Percentiles rank a stretch among this genome's conserved stretches.
Conservation (phyloP, 2,329 filamentous ascomycete genomes). For the Ascochyta fabae region DNA sequence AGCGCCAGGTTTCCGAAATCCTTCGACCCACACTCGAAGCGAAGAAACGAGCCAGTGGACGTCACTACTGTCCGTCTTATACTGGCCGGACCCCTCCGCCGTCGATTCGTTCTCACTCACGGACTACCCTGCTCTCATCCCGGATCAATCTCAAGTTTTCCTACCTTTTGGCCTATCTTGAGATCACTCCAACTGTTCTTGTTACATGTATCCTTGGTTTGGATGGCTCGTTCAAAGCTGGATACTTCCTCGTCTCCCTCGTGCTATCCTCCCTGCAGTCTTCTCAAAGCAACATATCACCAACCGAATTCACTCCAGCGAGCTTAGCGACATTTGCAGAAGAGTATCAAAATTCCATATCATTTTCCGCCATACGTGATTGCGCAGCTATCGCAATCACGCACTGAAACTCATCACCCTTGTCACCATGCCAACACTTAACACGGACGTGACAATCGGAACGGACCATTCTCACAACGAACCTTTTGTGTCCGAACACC, state of each 20-base stretch:
- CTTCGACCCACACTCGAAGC: conserved; percentile 18
- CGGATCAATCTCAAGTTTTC: background rate
- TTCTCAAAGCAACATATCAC: conserved; percentile 38
- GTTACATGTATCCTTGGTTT: conserved; percentile 21
- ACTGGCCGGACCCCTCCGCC: conserved; percentile 7
- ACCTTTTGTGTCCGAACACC: conserved; percentile 25
- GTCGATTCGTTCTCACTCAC: background rate
- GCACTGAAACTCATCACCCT: conserved; percentile 1
- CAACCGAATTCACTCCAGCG: conserved; percentile 46
- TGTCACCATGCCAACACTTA: conserved; percentile 35
- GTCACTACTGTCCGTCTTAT: conserved; percentile 14
- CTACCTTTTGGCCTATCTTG: background rate
- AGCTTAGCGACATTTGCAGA: conserved; percentile 28
- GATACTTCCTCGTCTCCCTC: conserved; percentile 9
- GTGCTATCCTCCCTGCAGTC: conserved; percentile 15
- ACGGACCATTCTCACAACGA: conserved; percentile 31
- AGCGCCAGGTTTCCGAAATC: conserved; percentile 17
- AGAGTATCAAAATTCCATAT: background rate
- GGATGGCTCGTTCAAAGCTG: conserved; percentile 43
- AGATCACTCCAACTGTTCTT: background rate
- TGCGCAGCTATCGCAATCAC: conserved; percentile 13
- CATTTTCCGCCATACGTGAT: conserved; percentile 4
- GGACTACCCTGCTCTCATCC: background rate
- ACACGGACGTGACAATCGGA: conserved; percentile 22
- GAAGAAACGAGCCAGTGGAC: conserved; percentile 14